Evolutionary conservation across 148 eudicot species (phyloP), one percentile per base, ranked within the genome.

Genomic region (Bassia scoparia): DNA sequence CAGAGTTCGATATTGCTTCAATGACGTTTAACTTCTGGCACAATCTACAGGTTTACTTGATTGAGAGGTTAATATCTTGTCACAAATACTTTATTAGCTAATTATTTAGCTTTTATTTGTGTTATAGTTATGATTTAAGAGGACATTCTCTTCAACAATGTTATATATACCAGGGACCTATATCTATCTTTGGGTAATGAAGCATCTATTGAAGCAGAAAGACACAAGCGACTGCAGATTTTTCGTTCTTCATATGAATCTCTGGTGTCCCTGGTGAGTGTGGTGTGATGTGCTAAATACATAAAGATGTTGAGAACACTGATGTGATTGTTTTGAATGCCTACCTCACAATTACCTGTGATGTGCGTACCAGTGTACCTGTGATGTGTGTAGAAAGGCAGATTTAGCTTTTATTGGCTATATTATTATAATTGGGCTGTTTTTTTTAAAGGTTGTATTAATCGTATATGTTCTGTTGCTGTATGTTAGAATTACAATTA

Each of bases 21-120:
- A 95, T 95, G 99, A 95, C 99, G 26, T 95, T 95, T 67, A 95
- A 92, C 80, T 95, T 95, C 80, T 95, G 99, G 99, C 99, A 95
- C 84, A 89, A 82, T 83, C 89, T 95, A 81, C 99, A 95, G 80
- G 80, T 95, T 73, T 76, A 80, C 71, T 87, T 95, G 85, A 79
- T 79, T 67, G 97, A 95, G 84, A 90, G 93, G 99, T 95, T 67
- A 61, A 65, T 64, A 27, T 49, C 69, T 72, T 67, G 38, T 52
- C 33, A 56, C 38, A 15, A 12, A 14, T 62, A 37, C 48, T 29
- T 43, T 17, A 38, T 41, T 43, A 66, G 68, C 34, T 58, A n/a
- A n/a, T 26, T 15, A 3, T 27, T 41, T 23, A 38, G 3, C 50
- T 41, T 65, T 38, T 65, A 9, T 49, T 41, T 34, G 12, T 35